phyloP scores from a whole-genome alignment of 371 early-diverging fungal species.

The Neoconidiobolus thromboides region DNA sequence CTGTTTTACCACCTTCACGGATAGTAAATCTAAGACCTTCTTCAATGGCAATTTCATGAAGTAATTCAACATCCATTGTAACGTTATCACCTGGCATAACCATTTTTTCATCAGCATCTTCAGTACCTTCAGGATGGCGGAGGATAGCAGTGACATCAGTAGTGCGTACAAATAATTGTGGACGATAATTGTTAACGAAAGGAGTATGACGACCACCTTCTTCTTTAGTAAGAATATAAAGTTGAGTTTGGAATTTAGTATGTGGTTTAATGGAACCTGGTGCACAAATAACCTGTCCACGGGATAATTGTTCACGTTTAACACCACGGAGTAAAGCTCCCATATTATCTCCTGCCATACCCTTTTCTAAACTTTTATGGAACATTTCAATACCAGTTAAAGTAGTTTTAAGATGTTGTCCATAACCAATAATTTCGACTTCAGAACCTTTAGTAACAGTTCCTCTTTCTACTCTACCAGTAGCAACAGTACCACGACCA shows the following conservation, averaged over 20 bases:
- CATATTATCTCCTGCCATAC: slow-evolving; percentile 97
- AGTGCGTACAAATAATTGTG: slow-evolving; percentile 88
- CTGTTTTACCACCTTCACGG: slow-evolving; percentile 95
- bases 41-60: slow-evolving; percentile 69
- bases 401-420: slow-evolving; percentile 68
- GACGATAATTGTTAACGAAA: slow-evolving; percentile 91
- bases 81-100: slow-evolving; percentile 98
- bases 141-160: slow-evolving; percentile 83
- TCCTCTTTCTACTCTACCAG: slow-evolving; percentile 97
- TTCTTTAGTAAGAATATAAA: slow-evolving; percentile 91
- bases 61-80: slow-evolving; percentile 60
- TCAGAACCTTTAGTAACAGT: slow-evolving; percentile 80
- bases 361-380: slow-evolving; percentile 95
- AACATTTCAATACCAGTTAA: slow-evolving; percentile 97
- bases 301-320: slow-evolving; percentile 88
- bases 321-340: slow-evolving; percentile 91
- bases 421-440: slow-evolving; percentile 93
- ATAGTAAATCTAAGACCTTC: slow-evolving; percentile 90
- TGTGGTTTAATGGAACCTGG: slow-evolving; percentile 84
- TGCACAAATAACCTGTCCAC: slow-evolving; percentile 83
- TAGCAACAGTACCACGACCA: slow-evolving; percentile 97
- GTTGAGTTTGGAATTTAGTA: slow-evolving; percentile 78
- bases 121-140: slow-evolving; percentile 60
- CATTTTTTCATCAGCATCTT: slow-evolving; percentile 77
- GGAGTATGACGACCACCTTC: slow-evolving; percentile 98